Evolutionary conservation across 352 stramenopile species (phyloP).

Genomic region (Pythium brachiatum): DNA sequence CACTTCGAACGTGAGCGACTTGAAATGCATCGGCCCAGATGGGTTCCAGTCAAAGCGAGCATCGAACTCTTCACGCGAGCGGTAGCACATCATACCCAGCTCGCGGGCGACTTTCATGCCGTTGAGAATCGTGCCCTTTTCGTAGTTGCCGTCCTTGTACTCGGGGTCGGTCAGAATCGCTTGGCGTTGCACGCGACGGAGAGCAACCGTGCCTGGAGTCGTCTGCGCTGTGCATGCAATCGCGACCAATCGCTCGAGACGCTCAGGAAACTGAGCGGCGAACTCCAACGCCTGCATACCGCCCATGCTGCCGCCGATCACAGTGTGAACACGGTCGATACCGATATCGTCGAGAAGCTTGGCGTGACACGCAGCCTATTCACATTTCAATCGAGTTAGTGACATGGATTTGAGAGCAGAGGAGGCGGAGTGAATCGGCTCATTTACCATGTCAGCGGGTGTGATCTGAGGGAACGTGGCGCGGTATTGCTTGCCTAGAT

Average conservation of each 20-base stretch:
- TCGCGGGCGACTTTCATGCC: slow-evolving; percentile 86
- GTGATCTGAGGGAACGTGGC: slow-evolving; percentile 82
- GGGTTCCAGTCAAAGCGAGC: slow-evolving; percentile 85
- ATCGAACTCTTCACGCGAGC: slow-evolving; percentile 87
- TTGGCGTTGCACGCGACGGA: slow-evolving; percentile 80
- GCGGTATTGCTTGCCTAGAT: slow-evolving; percentile 49
- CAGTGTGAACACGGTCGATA: slow-evolving; percentile 72
- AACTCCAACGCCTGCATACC: slow-evolving; percentile 89
- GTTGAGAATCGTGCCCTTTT: slow-evolving; percentile 43
- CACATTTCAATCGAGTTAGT: background rate
- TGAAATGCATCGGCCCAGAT: slow-evolving; percentile 64
- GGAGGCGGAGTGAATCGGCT: slow-evolving; percentile 9
- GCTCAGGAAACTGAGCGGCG: slow-evolving; percentile 75
- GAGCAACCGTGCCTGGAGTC: slow-evolving; percentile 81
- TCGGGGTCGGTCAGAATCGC: slow-evolving; percentile 74
- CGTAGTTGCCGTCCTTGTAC: slow-evolving; percentile 83
- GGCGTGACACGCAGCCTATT: slow-evolving; percentile 60
- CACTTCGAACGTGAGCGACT: slow-evolving; percentile 82
- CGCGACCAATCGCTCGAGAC: slow-evolving; percentile 62
- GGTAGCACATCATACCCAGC: slow-evolving; percentile 88
- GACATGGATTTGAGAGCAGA: background rate
- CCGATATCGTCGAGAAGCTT: slow-evolving; percentile 77
- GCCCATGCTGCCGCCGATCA: slow-evolving; percentile 87
- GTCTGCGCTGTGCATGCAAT: slow-evolving; percentile 88
- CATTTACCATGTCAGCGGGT: slow-evolving; percentile 72